A percentile compares a stretch with the other conserved stretches of the same genome.
These are phyloP conservation scores for Phytophthora cactorum DNA, from an alignment of 352 stramenopile genomes.

Conservation along the genomic window DNA sequence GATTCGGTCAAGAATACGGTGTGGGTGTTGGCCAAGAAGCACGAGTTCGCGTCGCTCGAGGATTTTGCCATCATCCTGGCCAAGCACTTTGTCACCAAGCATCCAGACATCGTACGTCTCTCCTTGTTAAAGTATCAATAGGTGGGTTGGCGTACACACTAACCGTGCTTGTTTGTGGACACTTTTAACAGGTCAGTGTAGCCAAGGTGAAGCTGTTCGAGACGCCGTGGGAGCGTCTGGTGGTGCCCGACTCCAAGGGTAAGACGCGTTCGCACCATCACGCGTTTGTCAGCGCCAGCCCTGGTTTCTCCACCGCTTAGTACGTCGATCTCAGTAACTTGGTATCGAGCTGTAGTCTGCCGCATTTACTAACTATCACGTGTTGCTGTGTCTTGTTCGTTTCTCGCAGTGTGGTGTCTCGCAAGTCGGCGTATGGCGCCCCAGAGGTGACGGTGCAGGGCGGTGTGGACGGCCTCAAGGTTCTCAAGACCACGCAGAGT, in stretches of 20 bases:
- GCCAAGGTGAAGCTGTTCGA: slow-evolving; percentile 81
- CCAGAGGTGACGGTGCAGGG: slow-evolving; percentile 57
- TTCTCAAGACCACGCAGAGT: slow-evolving; percentile 92
- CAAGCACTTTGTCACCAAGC: slow-evolving; percentile 87
- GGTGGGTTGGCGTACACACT: neutral
- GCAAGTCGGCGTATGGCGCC: slow-evolving; percentile 47
- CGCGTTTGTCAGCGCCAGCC: slow-evolving; percentile 71
- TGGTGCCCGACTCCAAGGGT: slow-evolving; percentile 60
- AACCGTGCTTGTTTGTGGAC: slow-evolving; percentile 4
- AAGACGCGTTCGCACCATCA: slow-evolving; percentile 69
- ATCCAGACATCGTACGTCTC: slow-evolving; percentile 71
- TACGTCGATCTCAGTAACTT: slow-evolving; percentile 37
- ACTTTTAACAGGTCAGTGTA: slow-evolving; percentile 53
- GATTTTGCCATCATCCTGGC: slow-evolving; percentile 88
- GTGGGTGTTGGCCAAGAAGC: slow-evolving; percentile 88
- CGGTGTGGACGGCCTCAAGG: slow-evolving; percentile 69
- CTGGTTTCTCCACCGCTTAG: slow-evolving; percentile 64
- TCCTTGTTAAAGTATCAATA: neutral
- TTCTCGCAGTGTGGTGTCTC: slow-evolving; percentile 48
- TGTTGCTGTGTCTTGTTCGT: neutral
- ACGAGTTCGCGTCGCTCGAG: slow-evolving; percentile 88
- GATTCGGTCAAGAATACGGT: slow-evolving; percentile 93
- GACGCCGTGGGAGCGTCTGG: slow-evolving; percentile 74
- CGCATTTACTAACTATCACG: neutral
- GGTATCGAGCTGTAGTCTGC: neutral